phyloP scores from a whole-genome alignment of 2,329 filamentous ascomycete genomes.

The Graphilbum fragrans region DNA sequence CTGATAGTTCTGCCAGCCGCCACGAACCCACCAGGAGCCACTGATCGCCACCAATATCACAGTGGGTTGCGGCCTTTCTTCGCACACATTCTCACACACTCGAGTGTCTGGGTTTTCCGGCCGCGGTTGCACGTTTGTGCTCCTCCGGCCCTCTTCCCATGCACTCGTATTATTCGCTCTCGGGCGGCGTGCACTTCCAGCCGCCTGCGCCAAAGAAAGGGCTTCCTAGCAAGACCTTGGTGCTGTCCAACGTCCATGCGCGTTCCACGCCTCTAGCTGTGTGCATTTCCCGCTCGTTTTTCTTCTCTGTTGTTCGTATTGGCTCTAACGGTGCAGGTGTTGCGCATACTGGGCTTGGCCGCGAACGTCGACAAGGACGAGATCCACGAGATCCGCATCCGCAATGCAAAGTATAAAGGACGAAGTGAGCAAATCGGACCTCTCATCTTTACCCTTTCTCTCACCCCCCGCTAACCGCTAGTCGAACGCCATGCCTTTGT shows the following conservation, averaged over 20 bases:
- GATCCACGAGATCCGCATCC: neutral
- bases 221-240: neutral
- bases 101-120: no score
- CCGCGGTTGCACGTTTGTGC: no score
- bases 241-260: neutral
- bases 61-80: no score
- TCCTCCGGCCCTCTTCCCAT: no score
- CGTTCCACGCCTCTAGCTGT: neutral
- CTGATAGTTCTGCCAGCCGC: no score
- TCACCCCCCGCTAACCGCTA: neutral
- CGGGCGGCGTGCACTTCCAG: neutral
- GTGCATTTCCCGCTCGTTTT: neutral
- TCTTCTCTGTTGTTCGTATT: neutral
- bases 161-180: neutral
- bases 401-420: neutral
- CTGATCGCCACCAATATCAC: no score
- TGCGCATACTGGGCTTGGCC: neutral
- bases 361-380: neutral
- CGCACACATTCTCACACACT: no score
- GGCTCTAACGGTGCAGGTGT: neutral
- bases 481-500: slow-evolving; percentile 1
- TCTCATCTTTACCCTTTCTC: neutral
- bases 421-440: neutral
- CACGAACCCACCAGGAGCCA: no score
- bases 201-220: neutral